Base-by-base conservation (phyloP, 1,284 basidiomycete genomes). In the Cronartium quercuum region DNA sequence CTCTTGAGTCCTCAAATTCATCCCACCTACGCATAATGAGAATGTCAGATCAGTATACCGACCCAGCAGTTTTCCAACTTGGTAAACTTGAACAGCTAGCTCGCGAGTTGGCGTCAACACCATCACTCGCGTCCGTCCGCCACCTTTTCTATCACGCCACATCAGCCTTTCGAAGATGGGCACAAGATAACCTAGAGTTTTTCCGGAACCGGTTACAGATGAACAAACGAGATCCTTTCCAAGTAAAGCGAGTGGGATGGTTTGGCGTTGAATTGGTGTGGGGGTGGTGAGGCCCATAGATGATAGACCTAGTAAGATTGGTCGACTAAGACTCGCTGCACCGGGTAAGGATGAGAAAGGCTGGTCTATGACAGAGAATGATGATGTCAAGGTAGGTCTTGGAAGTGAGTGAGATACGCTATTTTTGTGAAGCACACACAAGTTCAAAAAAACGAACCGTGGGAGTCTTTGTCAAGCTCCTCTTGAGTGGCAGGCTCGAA, bases 201-300 rank as follows among this genome's bases (percentile, higher is more conserved):
- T 98, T 77, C 94, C 94, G 4, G 92, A 95, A 77, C 94, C 94
- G 10, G 94, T 98, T 12, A 95, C 91, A 21, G 95, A 94, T 76
- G 88, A 90, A 55, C 94, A 95, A 67, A 98, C 93, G 55, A 98
- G 87, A 82, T 98, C 94, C 80, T 96, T 94, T 68, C 95, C 95
- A 18, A 94, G 84, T 15, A 98, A 86, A 35, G 92, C 94, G 61
- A 94, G 88, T 12, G 94, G 94, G 66, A 98, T 92, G 6, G 94
- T 90, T 63, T 91, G 89, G 1, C 91, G 87, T 83, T 98, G 94
- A 69, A 98, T 98, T 0, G 95, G 95, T 0, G 96, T 99, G 3
- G 96, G 96, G 40, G 87, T 88, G 66, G 86, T 83, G 81, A 96
- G 93, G 42, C 88, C 87, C 55, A 98, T 85, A 1, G 89, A 86